A percentile compares a stretch with the other conserved stretches of the same genome.
These are phyloP conservation scores for Phytophthora boehmeriae DNA, from an alignment of 352 stramenopile genomes.

Conservation along the genomic window DNA sequence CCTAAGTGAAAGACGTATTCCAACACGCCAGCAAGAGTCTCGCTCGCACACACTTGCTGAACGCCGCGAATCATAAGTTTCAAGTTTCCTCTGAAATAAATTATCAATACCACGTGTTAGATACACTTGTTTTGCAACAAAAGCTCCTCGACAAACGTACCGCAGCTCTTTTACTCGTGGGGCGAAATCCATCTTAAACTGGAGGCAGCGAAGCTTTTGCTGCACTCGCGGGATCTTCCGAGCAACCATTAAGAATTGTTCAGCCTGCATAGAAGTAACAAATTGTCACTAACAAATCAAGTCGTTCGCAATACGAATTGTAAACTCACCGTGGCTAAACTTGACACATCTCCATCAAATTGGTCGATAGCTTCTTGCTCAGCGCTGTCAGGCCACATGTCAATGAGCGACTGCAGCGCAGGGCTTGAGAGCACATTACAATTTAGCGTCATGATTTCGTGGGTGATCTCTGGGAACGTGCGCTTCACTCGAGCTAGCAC, in stretches of 20 bases:
- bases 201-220: conserved; percentile 74
- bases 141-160: conserved; percentile 26
- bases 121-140: background rate
- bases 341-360: conserved; percentile 55
- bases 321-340: conserved; percentile 50
- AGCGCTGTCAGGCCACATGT: conserved; percentile 82
- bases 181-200: conserved; percentile 83
- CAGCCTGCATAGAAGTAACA: conserved; percentile 36
- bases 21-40: conserved; percentile 63
- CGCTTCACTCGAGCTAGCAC: conserved; percentile 77
- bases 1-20: conserved; percentile 77
- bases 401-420: conserved; percentile 76
- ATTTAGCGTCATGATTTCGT: conserved; percentile 70
- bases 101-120: background rate
- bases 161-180: conserved; percentile 72
- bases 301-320: background rate
- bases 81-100: conserved; percentile 51
- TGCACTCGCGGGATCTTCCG: conserved; percentile 64
- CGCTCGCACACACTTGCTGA: conserved; percentile 72
- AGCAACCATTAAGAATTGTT: conserved; percentile 76
- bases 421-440: conserved; percentile 64
- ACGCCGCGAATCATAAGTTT: conserved; percentile 69
- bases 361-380: conserved; percentile 75
- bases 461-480: conserved; percentile 57
- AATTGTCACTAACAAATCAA: background rate